Conservation (phyloP, 495 filamentous ascomycete genomes). For the Lasiosphaeris hirsuta region DNA sequence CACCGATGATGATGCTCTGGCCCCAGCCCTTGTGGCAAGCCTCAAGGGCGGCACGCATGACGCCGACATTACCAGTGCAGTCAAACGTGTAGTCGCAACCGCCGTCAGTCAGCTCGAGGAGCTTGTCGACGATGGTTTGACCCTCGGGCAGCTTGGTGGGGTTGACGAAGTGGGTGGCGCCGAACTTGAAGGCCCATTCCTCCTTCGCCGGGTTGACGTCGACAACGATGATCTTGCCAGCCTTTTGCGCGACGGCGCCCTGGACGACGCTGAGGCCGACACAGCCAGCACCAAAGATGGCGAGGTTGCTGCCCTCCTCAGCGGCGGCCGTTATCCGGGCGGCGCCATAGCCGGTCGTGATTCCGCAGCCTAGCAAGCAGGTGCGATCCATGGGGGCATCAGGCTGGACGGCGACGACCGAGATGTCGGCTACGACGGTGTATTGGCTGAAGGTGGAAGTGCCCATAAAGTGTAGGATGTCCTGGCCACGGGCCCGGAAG, state of each 20-base stretch:
- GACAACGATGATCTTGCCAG: constrained; percentile 88
- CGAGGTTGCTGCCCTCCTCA: constrained; percentile 85
- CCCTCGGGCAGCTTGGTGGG: constrained; percentile 69
- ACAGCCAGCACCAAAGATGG: constrained; percentile 93
- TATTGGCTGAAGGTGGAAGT: constrained; percentile 98
- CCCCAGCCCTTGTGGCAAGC: constrained; percentile 99
- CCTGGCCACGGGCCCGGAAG: constrained; percentile 90
- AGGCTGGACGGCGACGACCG: constrained; percentile 86
- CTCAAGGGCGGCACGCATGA: constrained; percentile 95
- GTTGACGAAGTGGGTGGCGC: constrained; percentile 96
- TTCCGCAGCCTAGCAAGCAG: constrained; percentile 93
- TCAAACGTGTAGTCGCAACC: constrained; percentile 99
- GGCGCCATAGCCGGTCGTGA: constrained; percentile 97
- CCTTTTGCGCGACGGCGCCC: constrained; percentile 84
- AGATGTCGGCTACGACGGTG: constrained; percentile 98
- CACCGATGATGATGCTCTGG: constrained; percentile 95
- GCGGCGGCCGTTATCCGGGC: constrained; percentile 88
- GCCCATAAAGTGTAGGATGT: constrained; percentile 98
- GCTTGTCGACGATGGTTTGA: constrained; percentile 80
- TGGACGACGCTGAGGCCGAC: constrained; percentile 94
- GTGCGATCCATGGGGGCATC: constrained; percentile 95
- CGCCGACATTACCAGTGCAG: constrained; percentile 93
- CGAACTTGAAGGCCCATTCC: constrained; percentile 88
- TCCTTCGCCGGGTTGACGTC: constrained; percentile 94
- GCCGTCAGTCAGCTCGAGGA: constrained; percentile 98